Percentiles rank a stretch among this genome's conserved stretches.
Conservation (phyloP, 2,329 filamentous ascomycete genomes). For the Knoxdaviesia capensis region DNA sequence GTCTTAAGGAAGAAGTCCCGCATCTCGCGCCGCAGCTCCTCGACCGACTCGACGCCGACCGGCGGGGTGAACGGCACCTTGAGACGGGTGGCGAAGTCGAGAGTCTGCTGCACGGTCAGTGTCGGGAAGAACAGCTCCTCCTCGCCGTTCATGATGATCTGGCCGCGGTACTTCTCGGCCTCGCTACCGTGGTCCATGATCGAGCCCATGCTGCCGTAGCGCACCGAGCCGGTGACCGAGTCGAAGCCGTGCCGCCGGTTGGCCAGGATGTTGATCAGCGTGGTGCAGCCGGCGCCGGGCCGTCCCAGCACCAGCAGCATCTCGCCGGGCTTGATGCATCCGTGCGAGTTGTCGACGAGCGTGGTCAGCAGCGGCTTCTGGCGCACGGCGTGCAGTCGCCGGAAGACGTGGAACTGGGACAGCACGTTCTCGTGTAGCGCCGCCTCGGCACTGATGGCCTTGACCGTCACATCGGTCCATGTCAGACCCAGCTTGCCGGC, state of each 20-base stretch:
- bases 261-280: constrained; percentile 47
- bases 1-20: constrained; percentile 35
- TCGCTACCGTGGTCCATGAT: constrained; percentile 12
- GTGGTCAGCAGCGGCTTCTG: constrained; percentile 39
- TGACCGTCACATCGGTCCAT: too few relatives aligned
- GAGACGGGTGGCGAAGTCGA: constrained; percentile 46
- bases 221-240: constrained; percentile 35
- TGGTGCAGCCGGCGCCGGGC: constrained; percentile 51
- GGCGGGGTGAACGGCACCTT: constrained; percentile 32
- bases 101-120: constrained; percentile 49
- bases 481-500: too few relatives aligned
- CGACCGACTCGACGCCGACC: constrained; percentile 16
- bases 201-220: constrained; percentile 30
- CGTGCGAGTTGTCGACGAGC: constrained; percentile 43
- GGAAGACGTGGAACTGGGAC: constrained; percentile 34
- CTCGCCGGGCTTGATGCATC: constrained; percentile 52
- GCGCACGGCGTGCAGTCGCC: constrained; percentile 29
- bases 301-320: constrained; percentile 52
- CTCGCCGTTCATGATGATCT: constrained; percentile 52
- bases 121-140: constrained; percentile 46
- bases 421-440: constrained; percentile 40
- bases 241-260: constrained; percentile 42
- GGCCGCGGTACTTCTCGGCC: constrained; percentile 27
- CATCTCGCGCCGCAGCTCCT: constrained; percentile 24
- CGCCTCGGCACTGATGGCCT: too few relatives aligned